Conservation (phyloP, 2,329 filamentous ascomycete genomes). For the Pseudopyricularia cyperi region DNA sequence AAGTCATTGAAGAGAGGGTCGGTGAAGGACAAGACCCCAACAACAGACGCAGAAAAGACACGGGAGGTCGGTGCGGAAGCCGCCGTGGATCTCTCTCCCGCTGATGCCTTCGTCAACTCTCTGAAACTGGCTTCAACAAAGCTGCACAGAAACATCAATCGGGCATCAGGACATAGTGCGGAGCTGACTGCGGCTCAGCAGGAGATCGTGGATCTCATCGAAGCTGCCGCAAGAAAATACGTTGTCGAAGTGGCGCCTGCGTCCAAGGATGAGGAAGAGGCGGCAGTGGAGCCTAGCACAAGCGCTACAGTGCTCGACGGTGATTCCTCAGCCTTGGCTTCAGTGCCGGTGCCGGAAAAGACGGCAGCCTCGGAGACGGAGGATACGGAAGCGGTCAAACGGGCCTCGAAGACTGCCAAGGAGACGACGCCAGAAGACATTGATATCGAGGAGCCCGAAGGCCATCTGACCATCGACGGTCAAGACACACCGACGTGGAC, state of each 20-base stretch:
- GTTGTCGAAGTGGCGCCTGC: slow-evolving; percentile 24
- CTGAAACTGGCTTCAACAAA: slow-evolving; percentile 27
- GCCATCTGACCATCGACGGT: slow-evolving; percentile 16
- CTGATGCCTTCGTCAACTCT: slow-evolving; percentile 20
- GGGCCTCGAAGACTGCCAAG: slow-evolving; percentile 4
- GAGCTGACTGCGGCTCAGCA: slow-evolving; percentile 18
- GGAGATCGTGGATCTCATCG: slow-evolving; percentile 35
- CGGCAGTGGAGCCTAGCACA: background rate
- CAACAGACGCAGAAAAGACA: background rate
- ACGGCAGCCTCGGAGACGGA: background rate
- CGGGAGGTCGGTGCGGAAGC: slow-evolving; percentile 17
- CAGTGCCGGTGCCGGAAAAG: background rate
- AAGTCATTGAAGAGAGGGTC: slow-evolving; percentile 13
- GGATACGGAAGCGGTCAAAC: background rate
- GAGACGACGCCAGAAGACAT: slow-evolving; percentile 33
- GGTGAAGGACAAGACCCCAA: slow-evolving; percentile 10
- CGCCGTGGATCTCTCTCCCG: slow-evolving; percentile 12
- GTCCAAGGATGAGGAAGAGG: background rate
- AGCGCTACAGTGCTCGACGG: background rate
- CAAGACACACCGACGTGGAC: background rate
- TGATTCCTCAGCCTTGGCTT: background rate
- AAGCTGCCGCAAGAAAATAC: slow-evolving; percentile 37
- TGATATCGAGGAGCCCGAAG: slow-evolving; percentile 30
- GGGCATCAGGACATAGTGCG: slow-evolving; percentile 14
- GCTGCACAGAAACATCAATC: slow-evolving; percentile 26